These are phyloP conservation scores for Lasiosphaeria ovina DNA, from an alignment of 495 filamentous ascomycete species.

Conservation along the genomic window DNA sequence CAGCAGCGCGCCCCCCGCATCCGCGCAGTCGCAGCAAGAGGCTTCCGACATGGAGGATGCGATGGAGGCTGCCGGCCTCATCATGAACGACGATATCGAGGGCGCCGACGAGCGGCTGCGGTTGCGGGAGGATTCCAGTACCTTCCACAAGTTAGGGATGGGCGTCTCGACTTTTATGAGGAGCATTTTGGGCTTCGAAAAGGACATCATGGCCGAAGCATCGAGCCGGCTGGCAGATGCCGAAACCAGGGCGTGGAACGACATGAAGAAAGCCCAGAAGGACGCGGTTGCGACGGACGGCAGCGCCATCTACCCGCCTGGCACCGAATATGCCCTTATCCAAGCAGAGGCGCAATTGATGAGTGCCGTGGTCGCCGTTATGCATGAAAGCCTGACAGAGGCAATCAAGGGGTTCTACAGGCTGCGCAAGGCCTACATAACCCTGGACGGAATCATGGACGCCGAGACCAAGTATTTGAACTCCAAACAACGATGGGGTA, in stretches of 20 bases:
- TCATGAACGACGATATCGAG: slow-evolving; percentile 94
- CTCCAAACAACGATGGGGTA: slow-evolving; percentile 10
- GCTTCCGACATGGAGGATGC: slow-evolving; percentile 48
- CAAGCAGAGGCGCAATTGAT: slow-evolving; percentile 82
- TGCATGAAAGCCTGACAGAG: slow-evolving; percentile 92
- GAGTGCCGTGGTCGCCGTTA: slow-evolving; percentile 80
- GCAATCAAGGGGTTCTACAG: slow-evolving; percentile 91
- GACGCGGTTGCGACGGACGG: slow-evolving; percentile 37
- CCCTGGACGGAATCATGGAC: slow-evolving; percentile 69
- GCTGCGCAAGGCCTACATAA: slow-evolving; percentile 82
- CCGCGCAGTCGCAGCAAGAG: slow-evolving; percentile 19
- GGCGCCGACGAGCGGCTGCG: slow-evolving; percentile 73
- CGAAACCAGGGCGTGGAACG: slow-evolving; percentile 73
- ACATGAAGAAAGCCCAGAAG: slow-evolving; percentile 71
- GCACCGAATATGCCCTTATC: slow-evolving; percentile 76
- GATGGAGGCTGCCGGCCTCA: slow-evolving; percentile 50
- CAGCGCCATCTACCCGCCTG: slow-evolving; percentile 65
- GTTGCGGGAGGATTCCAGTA: slow-evolving; percentile 68
- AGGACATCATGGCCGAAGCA: slow-evolving; percentile 89
- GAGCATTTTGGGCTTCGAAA: slow-evolving; percentile 88
- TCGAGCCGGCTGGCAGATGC: slow-evolving; percentile 69
- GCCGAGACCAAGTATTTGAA: slow-evolving; percentile 45
- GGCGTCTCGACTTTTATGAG: slow-evolving; percentile 81
- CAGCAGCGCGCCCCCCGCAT: slow-evolving; percentile 17
- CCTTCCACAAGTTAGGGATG: slow-evolving; percentile 86